phyloP scores from a whole-genome alignment of 306 rosid genomes.

The Lotus japonicus region DNA sequence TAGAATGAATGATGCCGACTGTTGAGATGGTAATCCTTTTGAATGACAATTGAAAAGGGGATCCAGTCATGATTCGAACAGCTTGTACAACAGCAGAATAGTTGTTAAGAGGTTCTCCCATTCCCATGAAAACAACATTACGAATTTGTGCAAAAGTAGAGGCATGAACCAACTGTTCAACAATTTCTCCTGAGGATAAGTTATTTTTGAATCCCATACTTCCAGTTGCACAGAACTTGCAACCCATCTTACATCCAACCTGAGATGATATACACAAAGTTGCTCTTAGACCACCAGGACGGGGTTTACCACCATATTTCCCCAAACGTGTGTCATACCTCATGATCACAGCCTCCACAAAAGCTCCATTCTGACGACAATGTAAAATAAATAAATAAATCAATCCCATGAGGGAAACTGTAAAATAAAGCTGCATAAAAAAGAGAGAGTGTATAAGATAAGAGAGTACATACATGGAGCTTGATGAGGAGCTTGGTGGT shows the following conservation, averaged over 20 bases:
- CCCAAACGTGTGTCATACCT: slow-evolving; percentile 79
- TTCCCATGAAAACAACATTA: slow-evolving; percentile 95
- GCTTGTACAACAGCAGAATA: slow-evolving; percentile 79
- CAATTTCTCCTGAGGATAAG: slow-evolving; percentile 72
- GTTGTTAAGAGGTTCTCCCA: slow-evolving; percentile 96
- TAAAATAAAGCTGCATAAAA: too few species aligned
- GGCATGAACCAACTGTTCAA: slow-evolving; percentile 88
- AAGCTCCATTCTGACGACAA: slow-evolving; percentile 50
- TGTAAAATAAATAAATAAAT: background rate
- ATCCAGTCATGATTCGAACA: slow-evolving; percentile 65
- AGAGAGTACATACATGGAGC: slow-evolving; percentile 54
- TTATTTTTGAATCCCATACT: slow-evolving; percentile 89
- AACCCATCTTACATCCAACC: slow-evolving; percentile 99
- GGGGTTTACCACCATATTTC: slow-evolving; percentile 69
- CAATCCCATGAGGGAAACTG: too few species aligned
- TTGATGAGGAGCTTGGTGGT: slow-evolving; percentile 86
- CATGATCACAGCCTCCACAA: slow-evolving; percentile 92
- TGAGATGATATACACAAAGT: slow-evolving; percentile 91
- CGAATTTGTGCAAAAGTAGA: slow-evolving; percentile 68
- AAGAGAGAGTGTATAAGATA: background rate
- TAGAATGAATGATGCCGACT: slow-evolving; percentile 89
- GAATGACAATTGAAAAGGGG: slow-evolving; percentile 73
- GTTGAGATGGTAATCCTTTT: slow-evolving; percentile 85
- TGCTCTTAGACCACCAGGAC: slow-evolving; percentile 71
- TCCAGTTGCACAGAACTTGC: slow-evolving; percentile 97